These are phyloP conservation scores for Saccharomycopsis malanga DNA, from an alignment of 805 yeast genomes.

Conservation along the genomic window DNA sequence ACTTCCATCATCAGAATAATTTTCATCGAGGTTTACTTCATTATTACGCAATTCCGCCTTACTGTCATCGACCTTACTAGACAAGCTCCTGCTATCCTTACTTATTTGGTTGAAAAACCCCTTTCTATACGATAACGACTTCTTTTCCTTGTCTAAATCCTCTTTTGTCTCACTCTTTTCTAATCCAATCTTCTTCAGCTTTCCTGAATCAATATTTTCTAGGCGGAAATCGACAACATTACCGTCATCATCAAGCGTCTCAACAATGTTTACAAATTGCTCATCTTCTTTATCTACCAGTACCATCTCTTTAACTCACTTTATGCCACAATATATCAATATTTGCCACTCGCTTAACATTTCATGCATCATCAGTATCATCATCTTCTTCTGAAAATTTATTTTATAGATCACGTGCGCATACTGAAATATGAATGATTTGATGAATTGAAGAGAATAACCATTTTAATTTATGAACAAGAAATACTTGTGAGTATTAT, in stretches of 20 bases:
- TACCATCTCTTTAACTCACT: too few relatives aligned
- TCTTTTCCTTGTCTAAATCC: conserved; percentile 1
- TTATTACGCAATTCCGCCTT: not conserved
- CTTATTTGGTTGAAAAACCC: conserved; percentile 19
- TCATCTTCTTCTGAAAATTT: too few relatives aligned
- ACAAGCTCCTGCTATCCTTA: too few relatives aligned
- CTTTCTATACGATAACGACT: conserved; percentile 12
- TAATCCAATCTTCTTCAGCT: too few relatives aligned
- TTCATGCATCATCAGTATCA: too few relatives aligned
- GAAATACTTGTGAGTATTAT: too few relatives aligned
- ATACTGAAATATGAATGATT: too few relatives aligned
- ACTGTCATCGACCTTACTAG: not conserved
- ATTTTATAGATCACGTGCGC: too few relatives aligned
- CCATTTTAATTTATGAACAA: too few relatives aligned
- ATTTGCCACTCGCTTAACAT: too few relatives aligned
- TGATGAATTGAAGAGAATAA: too few relatives aligned
- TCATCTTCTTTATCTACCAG: conserved; percentile 7
- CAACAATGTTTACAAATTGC: conserved; percentile 14
- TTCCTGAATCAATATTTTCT: conserved; percentile 8
- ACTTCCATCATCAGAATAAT: not conserved
- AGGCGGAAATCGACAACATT: conserved; percentile 15
- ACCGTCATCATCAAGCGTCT: conserved; percentile 20
- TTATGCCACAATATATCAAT: too few relatives aligned
- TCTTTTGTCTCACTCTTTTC: not conserved
- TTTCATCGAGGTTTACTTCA: not conserved